These are phyloP conservation scores for Euphorbia celastroides DNA, from an alignment of 441 rosid species.

Conservation along the genomic window DNA sequence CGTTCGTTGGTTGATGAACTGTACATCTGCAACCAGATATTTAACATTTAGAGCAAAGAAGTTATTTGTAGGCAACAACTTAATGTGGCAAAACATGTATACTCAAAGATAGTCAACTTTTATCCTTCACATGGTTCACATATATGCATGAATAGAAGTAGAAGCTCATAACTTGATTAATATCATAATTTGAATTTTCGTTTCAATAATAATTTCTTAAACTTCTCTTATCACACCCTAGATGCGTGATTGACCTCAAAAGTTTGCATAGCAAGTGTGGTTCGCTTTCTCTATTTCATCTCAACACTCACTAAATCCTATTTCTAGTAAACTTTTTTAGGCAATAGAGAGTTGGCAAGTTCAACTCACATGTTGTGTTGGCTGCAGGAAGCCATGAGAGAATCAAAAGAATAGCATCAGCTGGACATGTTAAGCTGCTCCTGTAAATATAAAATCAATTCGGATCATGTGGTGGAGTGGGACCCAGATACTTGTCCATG, in stretches of 20 bases:
- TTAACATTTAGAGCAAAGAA: neutral
- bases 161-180: no score
- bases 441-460: conserved; percentile 15
- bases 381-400: conserved; percentile 5
- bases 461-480: conserved; percentile 36
- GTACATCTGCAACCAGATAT: conserved; percentile 38
- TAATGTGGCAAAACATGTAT: neutral
- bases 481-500: conserved; percentile 90
- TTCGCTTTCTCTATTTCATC: neutral
- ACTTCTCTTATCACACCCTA: neutral
- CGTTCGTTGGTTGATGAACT: conserved; percentile 18
- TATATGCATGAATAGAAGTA: no score
- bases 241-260: neutral
- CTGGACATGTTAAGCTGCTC: neutral
- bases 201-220: no score
- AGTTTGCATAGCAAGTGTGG: neutral
- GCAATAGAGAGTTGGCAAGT: neutral
- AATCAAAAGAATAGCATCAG: conserved; percentile 10
- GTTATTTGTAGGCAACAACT: neutral
- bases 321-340: neutral
- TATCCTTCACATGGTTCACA: no score
- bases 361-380: conserved; percentile 19
- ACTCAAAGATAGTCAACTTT: no score
- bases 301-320: neutral
- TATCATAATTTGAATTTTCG: no score